Conservation (phyloP, 1,284 basidiomycete species). For the Volvariella surrecta region DNA sequence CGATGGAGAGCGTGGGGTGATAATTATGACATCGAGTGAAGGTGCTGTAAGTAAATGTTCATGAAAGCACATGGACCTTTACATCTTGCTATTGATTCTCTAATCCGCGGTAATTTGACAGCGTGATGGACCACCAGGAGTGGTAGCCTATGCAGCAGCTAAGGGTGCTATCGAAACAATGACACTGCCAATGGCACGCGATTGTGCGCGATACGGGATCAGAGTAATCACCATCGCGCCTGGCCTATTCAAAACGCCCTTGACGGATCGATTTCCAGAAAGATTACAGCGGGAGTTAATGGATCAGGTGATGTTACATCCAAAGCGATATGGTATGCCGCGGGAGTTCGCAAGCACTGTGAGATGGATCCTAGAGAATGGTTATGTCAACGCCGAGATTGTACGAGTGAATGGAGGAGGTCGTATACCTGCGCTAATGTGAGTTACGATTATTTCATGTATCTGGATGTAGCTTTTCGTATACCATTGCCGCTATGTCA, state of each 20-base stretch:
- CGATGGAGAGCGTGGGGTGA: conserved; percentile 45
- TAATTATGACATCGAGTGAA: conserved; percentile 44
- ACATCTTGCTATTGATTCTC: not conserved
- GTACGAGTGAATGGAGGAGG: conserved; percentile 41
- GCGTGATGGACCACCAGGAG: conserved; percentile 37
- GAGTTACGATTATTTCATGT: too few relatives aligned
- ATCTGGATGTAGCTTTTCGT: too few relatives aligned
- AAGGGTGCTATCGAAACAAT: conserved; percentile 48
- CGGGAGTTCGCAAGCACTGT: conserved; percentile 45
- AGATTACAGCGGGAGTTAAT: conserved; percentile 29
- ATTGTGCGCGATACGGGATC: conserved; percentile 39
- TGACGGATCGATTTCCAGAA: conserved; percentile 31
- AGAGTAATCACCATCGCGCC: conserved; percentile 48
- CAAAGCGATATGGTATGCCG: conserved; percentile 35
- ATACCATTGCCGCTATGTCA: too few relatives aligned
- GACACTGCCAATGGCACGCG: conserved; percentile 47
- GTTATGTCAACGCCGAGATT: conserved; percentile 51
- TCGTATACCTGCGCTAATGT: conserved; percentile 27
- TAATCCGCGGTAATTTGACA: conserved; percentile 7
- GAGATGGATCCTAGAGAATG: conserved; percentile 40
- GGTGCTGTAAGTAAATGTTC: conserved; percentile 35
- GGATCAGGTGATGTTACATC: conserved; percentile 31
- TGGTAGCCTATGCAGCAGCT: conserved; percentile 42
- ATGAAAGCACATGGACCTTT: too few relatives aligned
- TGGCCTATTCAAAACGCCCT: conserved; percentile 37